Evolutionary conservation across 1,284 basidiomycete species (phyloP), one percentile per base, ranked within the genome.

Genomic region (Irpex sp.): DNA sequence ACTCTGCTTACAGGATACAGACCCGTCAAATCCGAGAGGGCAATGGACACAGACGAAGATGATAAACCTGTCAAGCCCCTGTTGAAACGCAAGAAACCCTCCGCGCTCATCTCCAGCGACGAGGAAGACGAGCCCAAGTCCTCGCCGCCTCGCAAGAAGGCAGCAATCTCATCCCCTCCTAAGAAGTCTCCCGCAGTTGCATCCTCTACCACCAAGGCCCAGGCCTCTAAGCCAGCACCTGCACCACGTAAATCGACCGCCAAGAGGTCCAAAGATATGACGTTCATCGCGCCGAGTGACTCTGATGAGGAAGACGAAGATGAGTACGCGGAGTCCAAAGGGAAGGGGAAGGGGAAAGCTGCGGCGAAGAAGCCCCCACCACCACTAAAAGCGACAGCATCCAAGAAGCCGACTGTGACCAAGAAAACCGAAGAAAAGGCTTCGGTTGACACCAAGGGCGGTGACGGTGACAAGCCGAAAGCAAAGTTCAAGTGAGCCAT

Each of bases 401-500:
- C 35, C 31, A 39, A 63, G 15, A 64, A 67, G 59, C 60, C 65
- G 1, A 66, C 72, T 59, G 64, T 67, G 65, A 64, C 57, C 56
- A 3, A 65, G 68, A 60, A 61, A 17, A 46, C 57, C 11, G 63
- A 69, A 60, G 54, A 62, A 15, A 60, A 59, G 63, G 72, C 67
- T 65, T 70, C 65, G 58, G 26, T 11, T 17, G 53, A 11, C 9
- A 26, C 63, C 55, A 11, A 65, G 71, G 60, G 69, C 64, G 4
- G 63, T 67, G 33, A 57, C 5, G 53, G 15, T 17, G 63, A 65
- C 2, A 70, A 71, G 57, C 67, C 69, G 51, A 76, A 75, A 62
- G 72, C 70, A 15, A 77, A 79, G 65, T 76, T 70, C 61, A 77
- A 75, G 73, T 76, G 60, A 19, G 70, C 67, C 8, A 35, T 39